A percentile compares a stretch with the other conserved stretches of the same genome.
Evolutionary conservation across 1,284 basidiomycete species (phyloP).

Genomic region (Tausonia pullulans): DNA sequence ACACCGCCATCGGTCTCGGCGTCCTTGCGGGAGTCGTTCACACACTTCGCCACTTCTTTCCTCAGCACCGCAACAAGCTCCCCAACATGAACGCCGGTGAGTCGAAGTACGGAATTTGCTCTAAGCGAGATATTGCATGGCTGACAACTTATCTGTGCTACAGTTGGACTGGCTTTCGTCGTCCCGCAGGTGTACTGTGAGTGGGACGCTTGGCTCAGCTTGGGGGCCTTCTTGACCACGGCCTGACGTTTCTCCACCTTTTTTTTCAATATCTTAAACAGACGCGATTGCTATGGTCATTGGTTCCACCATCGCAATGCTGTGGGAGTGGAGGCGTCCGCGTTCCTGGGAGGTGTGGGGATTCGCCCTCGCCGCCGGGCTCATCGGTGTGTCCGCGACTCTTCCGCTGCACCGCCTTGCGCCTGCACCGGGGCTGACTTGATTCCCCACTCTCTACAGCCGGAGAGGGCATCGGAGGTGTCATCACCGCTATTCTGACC

Average conservation of each 20-base stretch:
- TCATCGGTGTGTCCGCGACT: conserved; percentile 34
- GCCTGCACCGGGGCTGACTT: too few species aligned
- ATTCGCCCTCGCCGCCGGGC: conserved; percentile 49
- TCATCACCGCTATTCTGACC: conserved; percentile 45
- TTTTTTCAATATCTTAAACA: background rate
- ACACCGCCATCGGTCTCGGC: conserved; percentile 49
- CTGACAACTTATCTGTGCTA: too few species aligned
- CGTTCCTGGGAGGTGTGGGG: conserved; percentile 47
- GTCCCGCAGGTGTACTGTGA: conserved; percentile 37
- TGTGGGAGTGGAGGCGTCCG: conserved; percentile 45
- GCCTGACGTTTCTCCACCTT: background rate
- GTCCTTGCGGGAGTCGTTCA: conserved; percentile 34
- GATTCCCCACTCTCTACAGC: conserved; percentile 20
- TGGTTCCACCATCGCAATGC: conserved; percentile 18
- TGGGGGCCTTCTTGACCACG: background rate
- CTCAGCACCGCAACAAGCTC: conserved; percentile 34
- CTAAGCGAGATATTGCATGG: too few species aligned
- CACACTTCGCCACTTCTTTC: background rate
- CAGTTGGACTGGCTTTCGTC: conserved; percentile 46
- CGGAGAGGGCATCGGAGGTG: conserved; percentile 57
- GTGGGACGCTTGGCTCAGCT: conserved; percentile 13
- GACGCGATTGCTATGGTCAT: background rate
- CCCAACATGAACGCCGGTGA: conserved; percentile 53
- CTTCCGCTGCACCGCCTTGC: too few species aligned
- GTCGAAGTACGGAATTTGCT: too few species aligned